phyloP scores from a whole-genome alignment of 257 asterid genomes.

The Verbascum thapsus region DNA sequence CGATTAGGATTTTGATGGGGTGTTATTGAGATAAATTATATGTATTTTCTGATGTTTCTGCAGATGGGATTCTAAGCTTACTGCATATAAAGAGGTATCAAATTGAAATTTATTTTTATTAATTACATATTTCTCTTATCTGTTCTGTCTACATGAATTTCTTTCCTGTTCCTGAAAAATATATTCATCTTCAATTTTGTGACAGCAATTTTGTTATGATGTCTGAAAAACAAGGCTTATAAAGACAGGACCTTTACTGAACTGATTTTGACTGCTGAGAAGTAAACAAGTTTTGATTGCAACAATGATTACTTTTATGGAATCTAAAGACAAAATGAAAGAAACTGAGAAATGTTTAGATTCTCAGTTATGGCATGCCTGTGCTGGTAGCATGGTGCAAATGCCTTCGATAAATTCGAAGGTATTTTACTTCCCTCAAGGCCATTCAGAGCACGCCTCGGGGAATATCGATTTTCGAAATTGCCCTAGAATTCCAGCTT shows the following conservation, averaged over 20 bases:
- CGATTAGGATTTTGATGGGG: constrained; percentile 19
- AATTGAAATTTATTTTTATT: constrained; percentile 25
- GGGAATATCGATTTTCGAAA: constrained; percentile 61
- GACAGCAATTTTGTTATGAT: constrained; percentile 37
- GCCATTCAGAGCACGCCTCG: constrained; percentile 79
- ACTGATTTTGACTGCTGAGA: constrained; percentile 25
- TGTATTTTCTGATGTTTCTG: constrained; percentile 31
- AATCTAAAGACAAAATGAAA: constrained; percentile 52
- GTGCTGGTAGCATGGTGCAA: constrained; percentile 97
- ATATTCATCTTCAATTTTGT: constrained; percentile 27
- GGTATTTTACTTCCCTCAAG: constrained; percentile 93
- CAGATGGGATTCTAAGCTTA: constrained; percentile 34
- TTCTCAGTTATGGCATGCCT: constrained; percentile 97
- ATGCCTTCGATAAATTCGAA: constrained; percentile 66
- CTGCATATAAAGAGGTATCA: constrained; percentile 42
- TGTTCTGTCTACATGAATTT: constrained; percentile 17
- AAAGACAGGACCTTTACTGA: constrained; percentile 21
- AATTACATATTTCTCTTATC: background rate
- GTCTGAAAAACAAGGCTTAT: constrained; percentile 27
- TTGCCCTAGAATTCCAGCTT: constrained; percentile 54
- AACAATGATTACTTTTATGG: constrained; percentile 70
- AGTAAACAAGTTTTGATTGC: background rate
- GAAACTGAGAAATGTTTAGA: constrained; percentile 70
- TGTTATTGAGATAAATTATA: background rate
- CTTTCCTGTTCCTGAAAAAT: constrained; percentile 2